Evolutionary conservation across 148 eudicot species (phyloP), one percentile per base, ranked within the genome.

Genomic region (Dysphania ambrosioides): DNA sequence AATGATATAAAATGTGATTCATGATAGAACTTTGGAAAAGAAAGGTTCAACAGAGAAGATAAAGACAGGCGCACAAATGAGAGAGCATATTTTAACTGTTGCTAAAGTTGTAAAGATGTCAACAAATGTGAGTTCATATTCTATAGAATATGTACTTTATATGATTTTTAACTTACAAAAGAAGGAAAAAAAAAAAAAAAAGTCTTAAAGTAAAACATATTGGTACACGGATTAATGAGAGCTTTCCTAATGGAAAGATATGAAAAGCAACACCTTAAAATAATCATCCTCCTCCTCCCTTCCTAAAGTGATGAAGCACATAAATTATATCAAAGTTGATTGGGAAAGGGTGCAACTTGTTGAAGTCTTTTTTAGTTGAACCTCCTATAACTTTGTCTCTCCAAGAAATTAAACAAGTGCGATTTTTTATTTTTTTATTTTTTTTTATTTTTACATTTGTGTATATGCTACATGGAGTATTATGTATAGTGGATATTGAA

Each of bases 301-400:
- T n/a, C n/a, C n/a, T n/a, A 72, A 72, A 56, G 55, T 35, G 56
- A 60, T 7, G 56, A 66, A n/a, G n/a, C n/a, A 38, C 31, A n/a
- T n/a, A 71, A 58, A 72, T 44, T 73, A 38, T 29, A 57, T 53
- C 56, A 67, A 68, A 75, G 78, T 56, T 55, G 72, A 66, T 68
- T 18, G 57, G 57, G 42, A 57, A 57, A 75, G 41, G 38, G 38
- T 24, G 67, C 66, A 40, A 56, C 72, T 57, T 75, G 78, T 36
- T 75, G 72, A 30, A 18, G 21, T 42, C n/a, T 66, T 35, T 35
- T 60, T 49, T 64, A 65, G 78, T 61, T 55, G 34, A 31, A 36
- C 56, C 55, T 75, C 71, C 21, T 53, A 23, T 53, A 64, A 65
- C 62, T 75, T 75, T 75, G 70, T 75, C 63, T 66, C 63, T 49